Percentiles rank a stretch among this genome's conserved stretches.
These are phyloP conservation scores for Ramalina intermedia DNA, from an alignment of 495 filamentous ascomycete species.

Conservation along the genomic window DNA sequence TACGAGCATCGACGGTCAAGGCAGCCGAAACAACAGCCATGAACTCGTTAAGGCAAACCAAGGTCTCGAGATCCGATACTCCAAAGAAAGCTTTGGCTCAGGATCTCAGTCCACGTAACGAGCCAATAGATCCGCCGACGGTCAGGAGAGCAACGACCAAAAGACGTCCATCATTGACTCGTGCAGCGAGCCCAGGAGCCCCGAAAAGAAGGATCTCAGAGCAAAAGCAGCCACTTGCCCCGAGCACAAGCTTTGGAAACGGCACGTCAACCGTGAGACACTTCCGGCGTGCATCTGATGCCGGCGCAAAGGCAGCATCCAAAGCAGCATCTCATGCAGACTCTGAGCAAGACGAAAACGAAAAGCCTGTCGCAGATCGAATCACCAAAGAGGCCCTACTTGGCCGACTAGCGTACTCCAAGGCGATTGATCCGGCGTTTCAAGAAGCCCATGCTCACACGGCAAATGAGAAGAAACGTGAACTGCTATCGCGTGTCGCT, in stretches of 20 bases:
- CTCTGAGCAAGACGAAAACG: conserved; percentile 32
- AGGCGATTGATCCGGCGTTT: conserved; percentile 63
- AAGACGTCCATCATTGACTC: conserved; percentile 20
- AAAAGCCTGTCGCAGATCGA: conserved; percentile 23
- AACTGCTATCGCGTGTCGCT: conserved; percentile 64
- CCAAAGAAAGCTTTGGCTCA: conserved; percentile 29
- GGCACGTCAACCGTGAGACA: conserved; percentile 75
- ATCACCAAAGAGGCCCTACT: conserved; percentile 67
- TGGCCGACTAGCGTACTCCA: conserved; percentile 64
- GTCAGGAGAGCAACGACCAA: conserved; percentile 39
- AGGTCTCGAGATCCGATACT: conserved; percentile 11
- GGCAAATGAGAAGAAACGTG: conserved; percentile 55
- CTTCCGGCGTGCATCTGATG: conserved; percentile 75
- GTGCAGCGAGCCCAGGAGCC: conserved; percentile 23
- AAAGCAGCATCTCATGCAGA: conserved; percentile 14
- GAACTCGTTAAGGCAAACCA: conserved; percentile 19
- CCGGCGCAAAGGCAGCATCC: conserved; percentile 29
- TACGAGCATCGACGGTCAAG: conserved; percentile 49
- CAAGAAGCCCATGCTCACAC: conserved; percentile 74
- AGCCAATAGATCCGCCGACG: conserved; percentile 30
- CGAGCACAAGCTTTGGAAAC: conserved; percentile 84
- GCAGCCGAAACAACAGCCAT: conserved; percentile 25
- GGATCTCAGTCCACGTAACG: conserved; percentile 24
- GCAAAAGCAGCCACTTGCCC: conserved; percentile 61
- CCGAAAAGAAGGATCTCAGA: conserved; percentile 35